A percentile compares a stretch with the other conserved stretches of the same genome.
Evolutionary conservation across 2,329 filamentous ascomycete species (phyloP).

Genomic region (Cladophialophora bantiana): DNA sequence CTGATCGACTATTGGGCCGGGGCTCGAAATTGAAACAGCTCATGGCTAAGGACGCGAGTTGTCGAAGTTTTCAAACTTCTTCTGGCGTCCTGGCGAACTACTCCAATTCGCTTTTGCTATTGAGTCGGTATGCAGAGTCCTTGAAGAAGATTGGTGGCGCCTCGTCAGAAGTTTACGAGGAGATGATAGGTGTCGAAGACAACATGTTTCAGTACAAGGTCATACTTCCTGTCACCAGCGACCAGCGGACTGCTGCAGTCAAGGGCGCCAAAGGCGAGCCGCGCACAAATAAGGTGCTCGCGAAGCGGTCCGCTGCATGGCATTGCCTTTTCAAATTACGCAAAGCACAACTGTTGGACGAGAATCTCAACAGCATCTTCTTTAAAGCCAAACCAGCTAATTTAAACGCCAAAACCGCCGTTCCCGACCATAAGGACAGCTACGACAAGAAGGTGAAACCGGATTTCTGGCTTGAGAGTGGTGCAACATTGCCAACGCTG

Average conservation of each 20-base stretch:
- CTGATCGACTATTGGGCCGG: constrained; percentile 73
- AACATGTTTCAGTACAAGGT: constrained; percentile 75
- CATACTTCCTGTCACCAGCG: constrained; percentile 68
- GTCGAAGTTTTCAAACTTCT: constrained; percentile 33
- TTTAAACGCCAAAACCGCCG: constrained; percentile 84
- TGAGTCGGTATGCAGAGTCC: constrained; percentile 36
- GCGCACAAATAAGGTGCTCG: constrained; percentile 73
- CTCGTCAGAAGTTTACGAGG: constrained; percentile 51
- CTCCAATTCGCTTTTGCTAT: constrained; percentile 34
- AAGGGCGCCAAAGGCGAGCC: constrained; percentile 68
- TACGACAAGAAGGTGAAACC: constrained; percentile 86
- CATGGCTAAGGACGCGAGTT: constrained; percentile 56
- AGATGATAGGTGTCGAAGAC: constrained; percentile 51
- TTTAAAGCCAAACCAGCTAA: constrained; percentile 75
- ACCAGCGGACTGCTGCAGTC: constrained; percentile 65
- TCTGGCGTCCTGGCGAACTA: constrained; percentile 37
- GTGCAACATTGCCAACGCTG: constrained; percentile 13
- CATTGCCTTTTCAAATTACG: constrained; percentile 76
- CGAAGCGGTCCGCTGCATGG: constrained; percentile 89
- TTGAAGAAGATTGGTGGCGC: constrained; percentile 57
- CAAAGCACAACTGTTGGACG: constrained; percentile 71
- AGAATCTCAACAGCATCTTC: constrained; percentile 75
- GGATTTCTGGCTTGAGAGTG: constrained; percentile 66
- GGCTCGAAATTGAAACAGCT: constrained; percentile 65
- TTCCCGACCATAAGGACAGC: constrained; percentile 74